Conservation (phyloP, 116 monocot genomes). For the Dioscorea cayenensis region DNA sequence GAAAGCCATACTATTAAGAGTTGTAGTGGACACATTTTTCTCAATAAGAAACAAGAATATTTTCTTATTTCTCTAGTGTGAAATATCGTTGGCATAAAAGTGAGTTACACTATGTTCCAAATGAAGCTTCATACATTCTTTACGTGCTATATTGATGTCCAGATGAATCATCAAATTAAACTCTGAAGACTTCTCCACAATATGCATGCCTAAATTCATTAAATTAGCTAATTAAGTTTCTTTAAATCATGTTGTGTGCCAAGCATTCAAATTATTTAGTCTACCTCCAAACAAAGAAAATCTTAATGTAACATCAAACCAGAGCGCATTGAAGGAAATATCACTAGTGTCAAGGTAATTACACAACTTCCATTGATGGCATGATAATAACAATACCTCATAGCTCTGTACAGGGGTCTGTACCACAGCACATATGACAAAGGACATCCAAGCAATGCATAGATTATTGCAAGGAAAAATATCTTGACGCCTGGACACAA, state of each 20-base stretch:
- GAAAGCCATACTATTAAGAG: too few relatives aligned
- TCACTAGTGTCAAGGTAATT: not conserved
- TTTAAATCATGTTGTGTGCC: not conserved
- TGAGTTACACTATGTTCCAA: not conserved
- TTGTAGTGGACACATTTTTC: too few relatives aligned
- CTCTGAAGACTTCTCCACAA: not conserved
- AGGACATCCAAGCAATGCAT: slow-evolving; percentile 80
- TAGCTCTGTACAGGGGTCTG: slow-evolving; percentile 81
- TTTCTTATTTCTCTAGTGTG: not conserved
- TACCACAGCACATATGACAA: slow-evolving; percentile 97
- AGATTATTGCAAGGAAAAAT: slow-evolving; percentile 82
- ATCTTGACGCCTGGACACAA: slow-evolving; percentile 64
- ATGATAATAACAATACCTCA: slow-evolving; percentile 50
- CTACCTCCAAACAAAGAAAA: not conserved
- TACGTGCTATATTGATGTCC: not conserved
- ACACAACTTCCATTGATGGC: not conserved
- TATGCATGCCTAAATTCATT: not conserved
- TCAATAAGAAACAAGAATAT: too few relatives aligned
- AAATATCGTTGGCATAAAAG: not conserved
- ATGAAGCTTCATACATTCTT: not conserved
- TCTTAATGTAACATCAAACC: not conserved
- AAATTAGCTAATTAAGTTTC: not conserved
- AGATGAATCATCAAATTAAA: not conserved
- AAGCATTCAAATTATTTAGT: too few relatives aligned
- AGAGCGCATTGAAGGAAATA: not conserved